These are phyloP conservation scores for Luffa acutangula DNA, from an alignment of 306 rosid genomes.

Conservation along the genomic window DNA sequence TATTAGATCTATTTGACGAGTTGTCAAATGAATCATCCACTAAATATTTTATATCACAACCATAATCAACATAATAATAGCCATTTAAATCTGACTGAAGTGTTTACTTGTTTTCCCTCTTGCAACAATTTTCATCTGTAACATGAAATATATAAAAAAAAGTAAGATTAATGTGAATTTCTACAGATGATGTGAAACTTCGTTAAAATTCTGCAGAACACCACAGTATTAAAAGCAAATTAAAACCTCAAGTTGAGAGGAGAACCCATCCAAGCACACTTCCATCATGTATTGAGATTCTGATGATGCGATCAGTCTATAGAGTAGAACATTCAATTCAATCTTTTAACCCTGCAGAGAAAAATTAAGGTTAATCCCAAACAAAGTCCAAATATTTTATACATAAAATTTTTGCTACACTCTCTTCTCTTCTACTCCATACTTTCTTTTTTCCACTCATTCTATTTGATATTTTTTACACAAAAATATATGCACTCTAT, in stretches of 20 bases:
- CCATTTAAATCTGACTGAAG: background rate
- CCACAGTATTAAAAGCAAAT: constrained; percentile 2
- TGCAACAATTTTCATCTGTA: constrained; percentile 40
- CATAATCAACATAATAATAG: too few species aligned
- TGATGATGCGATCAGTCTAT: too few species aligned
- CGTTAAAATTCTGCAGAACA: background rate
- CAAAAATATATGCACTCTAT: too few species aligned
- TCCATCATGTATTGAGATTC: constrained; percentile 25
- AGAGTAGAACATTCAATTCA: too few species aligned
- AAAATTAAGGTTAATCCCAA: too few species aligned
- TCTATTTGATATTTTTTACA: too few species aligned
- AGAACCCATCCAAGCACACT: constrained; percentile 74
- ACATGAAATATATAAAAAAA: background rate
- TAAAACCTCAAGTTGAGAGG: constrained; percentile 61
- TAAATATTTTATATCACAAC: background rate
- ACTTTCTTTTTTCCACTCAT: too few species aligned
- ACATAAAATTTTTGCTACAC: too few species aligned
- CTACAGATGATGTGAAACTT: background rate
- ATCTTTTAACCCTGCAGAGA: too few species aligned
- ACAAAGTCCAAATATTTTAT: too few species aligned
- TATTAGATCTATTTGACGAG: background rate
- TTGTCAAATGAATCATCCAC: background rate
- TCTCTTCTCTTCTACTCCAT: too few species aligned
- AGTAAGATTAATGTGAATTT: background rate
- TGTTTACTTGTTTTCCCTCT: constrained; percentile 51